Evolutionary conservation across 208 protist species (phyloP).

Genomic region (Leishmania lainsoni): DNA sequence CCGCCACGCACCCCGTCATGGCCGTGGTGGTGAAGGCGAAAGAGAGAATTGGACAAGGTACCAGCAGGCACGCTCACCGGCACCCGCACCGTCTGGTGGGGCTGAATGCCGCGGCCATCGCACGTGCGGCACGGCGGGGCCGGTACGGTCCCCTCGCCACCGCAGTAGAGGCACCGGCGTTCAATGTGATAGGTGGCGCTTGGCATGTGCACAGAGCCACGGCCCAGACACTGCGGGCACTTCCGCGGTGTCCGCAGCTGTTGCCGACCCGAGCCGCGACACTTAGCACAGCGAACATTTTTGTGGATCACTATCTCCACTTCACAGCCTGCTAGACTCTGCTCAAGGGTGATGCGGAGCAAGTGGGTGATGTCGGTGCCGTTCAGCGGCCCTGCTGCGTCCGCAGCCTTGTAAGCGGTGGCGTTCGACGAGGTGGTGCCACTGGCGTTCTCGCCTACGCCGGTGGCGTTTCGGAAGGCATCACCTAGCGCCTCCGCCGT

Average conservation of each 20-base stretch:
- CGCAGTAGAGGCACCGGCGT: slow-evolving; percentile 75
- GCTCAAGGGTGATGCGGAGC: slow-evolving; percentile 72
- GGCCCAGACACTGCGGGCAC: slow-evolving; percentile 86
- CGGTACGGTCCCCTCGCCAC: slow-evolving; percentile 66
- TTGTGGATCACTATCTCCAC: slow-evolving; percentile 50
- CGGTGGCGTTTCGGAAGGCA: slow-evolving; percentile 52
- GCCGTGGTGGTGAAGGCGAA: slow-evolving; percentile 64
- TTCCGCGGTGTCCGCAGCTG: slow-evolving; percentile 34
- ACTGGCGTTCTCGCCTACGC: slow-evolving; percentile 12
- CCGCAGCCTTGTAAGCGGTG: slow-evolving; percentile 45
- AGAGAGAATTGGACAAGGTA: slow-evolving; percentile 38
- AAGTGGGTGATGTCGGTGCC: slow-evolving; percentile 69
- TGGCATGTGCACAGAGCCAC: slow-evolving; percentile 63
- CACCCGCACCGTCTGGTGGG: slow-evolving; percentile 31
- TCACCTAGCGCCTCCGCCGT: slow-evolving; percentile 47
- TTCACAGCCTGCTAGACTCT: slow-evolving; percentile 66
- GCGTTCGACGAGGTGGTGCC: slow-evolving; percentile 37
- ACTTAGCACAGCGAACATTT: slow-evolving; percentile 52
- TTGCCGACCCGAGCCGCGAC: slow-evolving; percentile 52
- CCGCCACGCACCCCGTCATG: slow-evolving; percentile 87
- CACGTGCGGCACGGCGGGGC: slow-evolving; percentile 65
- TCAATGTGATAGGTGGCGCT: slow-evolving; percentile 91
- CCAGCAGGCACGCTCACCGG: slow-evolving; percentile 47
- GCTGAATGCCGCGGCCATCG: slow-evolving; percentile 56
- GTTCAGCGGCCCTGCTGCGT: slow-evolving; percentile 37